Evolutionary conservation across 768 basidiomycete genomes (phyloP).

Genomic region (Mycena epipterygia): DNA sequence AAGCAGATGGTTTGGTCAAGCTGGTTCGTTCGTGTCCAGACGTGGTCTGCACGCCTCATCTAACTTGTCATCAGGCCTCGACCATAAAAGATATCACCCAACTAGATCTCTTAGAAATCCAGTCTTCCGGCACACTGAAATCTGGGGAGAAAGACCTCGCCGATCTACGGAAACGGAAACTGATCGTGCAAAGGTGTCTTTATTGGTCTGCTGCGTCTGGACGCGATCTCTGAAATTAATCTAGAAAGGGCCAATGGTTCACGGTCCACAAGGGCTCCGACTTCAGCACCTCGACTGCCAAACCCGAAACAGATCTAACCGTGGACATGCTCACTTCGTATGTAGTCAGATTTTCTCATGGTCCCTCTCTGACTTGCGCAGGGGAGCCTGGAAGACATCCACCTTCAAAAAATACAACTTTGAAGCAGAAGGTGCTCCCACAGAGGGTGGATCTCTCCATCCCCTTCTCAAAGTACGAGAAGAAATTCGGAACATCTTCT

Average conservation of each 20-base stretch:
- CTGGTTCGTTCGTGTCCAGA: slow-evolving; percentile 72
- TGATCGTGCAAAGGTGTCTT: slow-evolving; percentile 82
- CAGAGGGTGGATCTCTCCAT: slow-evolving; percentile 93
- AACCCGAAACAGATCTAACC: slow-evolving; percentile 96
- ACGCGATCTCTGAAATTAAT: slow-evolving; percentile 19
- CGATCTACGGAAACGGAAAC: slow-evolving; percentile 93
- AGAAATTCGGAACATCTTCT: slow-evolving; percentile 97
- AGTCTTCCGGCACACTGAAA: slow-evolving; percentile 77
- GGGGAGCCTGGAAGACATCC: slow-evolving; percentile 94
- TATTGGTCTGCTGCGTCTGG: neutral
- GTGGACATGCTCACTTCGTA: slow-evolving; percentile 95
- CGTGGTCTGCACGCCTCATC: slow-evolving; percentile 1
- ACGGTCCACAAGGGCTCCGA: slow-evolving; percentile 85
- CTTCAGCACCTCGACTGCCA: slow-evolving; percentile 92
- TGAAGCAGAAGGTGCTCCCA: slow-evolving; percentile 93
- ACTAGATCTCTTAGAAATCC: slow-evolving; percentile 79
- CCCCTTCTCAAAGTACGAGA: slow-evolving; percentile 98
- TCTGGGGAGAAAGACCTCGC: slow-evolving; percentile 86
- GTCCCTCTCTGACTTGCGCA: slow-evolving; percentile 47
- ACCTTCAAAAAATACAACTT: slow-evolving; percentile 99
- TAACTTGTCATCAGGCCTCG: slow-evolving; percentile 59
- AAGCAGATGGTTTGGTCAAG: slow-evolving; percentile 89
- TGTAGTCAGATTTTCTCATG: slow-evolving; percentile 42
- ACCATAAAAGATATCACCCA: slow-evolving; percentile 83
- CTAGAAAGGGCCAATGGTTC: slow-evolving; percentile 97